Percentiles rank a stretch among this genome's conserved stretches.
Conservation (phyloP, 768 basidiomycete genomes). For the Xerocomellus dryophilus region DNA sequence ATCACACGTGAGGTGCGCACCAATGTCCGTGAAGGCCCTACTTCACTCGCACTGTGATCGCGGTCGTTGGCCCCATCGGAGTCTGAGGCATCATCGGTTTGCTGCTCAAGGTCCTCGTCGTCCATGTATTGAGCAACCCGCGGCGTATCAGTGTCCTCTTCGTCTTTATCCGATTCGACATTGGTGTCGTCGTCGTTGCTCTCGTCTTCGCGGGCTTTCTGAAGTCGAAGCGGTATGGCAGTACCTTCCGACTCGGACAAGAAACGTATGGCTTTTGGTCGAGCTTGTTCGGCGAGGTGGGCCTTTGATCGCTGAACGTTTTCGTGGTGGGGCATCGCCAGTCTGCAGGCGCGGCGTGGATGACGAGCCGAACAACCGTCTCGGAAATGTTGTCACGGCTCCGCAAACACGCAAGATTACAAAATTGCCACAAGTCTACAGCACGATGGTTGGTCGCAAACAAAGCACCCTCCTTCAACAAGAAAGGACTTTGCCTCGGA, state of each 20-base stretch:
- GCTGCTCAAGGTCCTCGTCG: conserved; percentile 39
- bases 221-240: background rate
- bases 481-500: too few relatives aligned
- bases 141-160: conserved; percentile 40
- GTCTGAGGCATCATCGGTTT: conserved; percentile 2
- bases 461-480: too few relatives aligned
- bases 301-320: conserved; percentile 3
- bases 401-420: too few relatives aligned
- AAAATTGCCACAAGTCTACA: too few relatives aligned
- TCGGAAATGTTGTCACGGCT: too few relatives aligned
- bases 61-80: conserved; percentile 12
- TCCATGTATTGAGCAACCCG: conserved; percentile 63
- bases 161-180: conserved; percentile 9
- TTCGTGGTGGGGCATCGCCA: background rate
- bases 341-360: background rate
- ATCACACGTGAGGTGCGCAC: conserved; percentile 4
- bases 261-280: conserved; percentile 19
- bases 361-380: conserved; percentile 13
- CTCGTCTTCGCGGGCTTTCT: conserved; percentile 21
- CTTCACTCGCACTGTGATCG: background rate
- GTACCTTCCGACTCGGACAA: conserved; percentile 9
- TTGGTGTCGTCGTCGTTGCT: conserved; percentile 30
- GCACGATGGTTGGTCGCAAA: too few relatives aligned
- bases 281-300: conserved; percentile 5
- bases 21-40: conserved; percentile 14